phyloP scores from a whole-genome alignment of 495 filamentous ascomycete species.

The Pseudomonodictys pantanalensis region DNA sequence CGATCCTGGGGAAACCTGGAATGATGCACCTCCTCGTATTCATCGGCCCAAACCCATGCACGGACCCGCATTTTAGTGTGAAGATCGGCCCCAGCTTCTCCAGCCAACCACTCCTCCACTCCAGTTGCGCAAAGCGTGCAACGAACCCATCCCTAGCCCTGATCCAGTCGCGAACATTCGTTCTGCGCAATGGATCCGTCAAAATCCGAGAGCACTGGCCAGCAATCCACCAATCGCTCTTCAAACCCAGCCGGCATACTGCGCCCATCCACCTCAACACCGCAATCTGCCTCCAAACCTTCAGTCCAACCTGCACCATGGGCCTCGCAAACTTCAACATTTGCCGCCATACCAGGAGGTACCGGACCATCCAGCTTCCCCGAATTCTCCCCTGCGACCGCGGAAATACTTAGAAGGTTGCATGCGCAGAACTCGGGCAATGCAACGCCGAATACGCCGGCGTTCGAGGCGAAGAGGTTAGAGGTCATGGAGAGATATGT shows the following conservation, averaged over 20 bases:
- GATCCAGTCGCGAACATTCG: slow-evolving; percentile 3
- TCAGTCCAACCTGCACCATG: slow-evolving; percentile 2
- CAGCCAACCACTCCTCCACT: not conserved
- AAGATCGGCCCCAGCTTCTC: not conserved
- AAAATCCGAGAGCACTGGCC: not conserved
- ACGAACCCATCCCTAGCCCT: not conserved
- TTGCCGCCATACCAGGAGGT: not conserved
- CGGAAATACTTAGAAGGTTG: slow-evolving; percentile 32
- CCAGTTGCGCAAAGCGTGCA: not conserved
- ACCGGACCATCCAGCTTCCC: slow-evolving; percentile 3
- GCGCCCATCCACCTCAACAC: not conserved
- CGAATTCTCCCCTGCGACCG: slow-evolving; percentile 35
- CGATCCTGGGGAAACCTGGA: too few species aligned
- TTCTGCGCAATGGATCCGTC: slow-evolving; percentile 1
- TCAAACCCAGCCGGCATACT: not conserved
- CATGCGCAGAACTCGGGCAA: slow-evolving; percentile 23
- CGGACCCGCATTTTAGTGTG: too few species aligned
- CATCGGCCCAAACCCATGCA: too few species aligned
- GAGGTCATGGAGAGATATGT: slow-evolving; percentile 46
- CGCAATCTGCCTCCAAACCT: not conserved
- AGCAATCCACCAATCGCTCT: slow-evolving; percentile 4
- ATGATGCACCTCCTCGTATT: too few species aligned
- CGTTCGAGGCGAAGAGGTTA: slow-evolving; percentile 46
- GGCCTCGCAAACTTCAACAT: not conserved
- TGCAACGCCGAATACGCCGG: slow-evolving; percentile 30